These are phyloP conservation scores for Penicillium subrubescens DNA, from an alignment of 495 filamentous ascomycete genomes.

Conservation along the genomic window DNA sequence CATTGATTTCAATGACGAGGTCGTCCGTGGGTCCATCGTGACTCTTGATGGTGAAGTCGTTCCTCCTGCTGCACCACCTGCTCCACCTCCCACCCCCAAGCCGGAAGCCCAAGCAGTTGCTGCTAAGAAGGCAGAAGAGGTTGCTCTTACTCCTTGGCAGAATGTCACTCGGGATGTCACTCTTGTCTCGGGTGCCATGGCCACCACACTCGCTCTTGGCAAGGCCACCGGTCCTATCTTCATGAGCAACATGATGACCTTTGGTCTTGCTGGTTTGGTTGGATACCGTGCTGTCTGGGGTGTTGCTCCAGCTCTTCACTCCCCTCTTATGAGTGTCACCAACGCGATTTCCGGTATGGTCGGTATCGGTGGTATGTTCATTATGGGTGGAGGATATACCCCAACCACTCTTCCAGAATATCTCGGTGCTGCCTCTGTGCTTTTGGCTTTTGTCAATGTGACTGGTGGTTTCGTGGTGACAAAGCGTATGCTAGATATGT, in stretches of 20 bases:
- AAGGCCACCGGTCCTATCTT: conserved; percentile 77
- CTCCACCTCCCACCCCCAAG: conserved; percentile 65
- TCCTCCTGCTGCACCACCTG: conserved; percentile 68
- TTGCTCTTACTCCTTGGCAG: conserved; percentile 76
- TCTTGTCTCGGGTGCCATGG: conserved; percentile 71
- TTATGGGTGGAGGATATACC: conserved; percentile 73
- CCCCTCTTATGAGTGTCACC: conserved; percentile 82
- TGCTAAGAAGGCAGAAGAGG: conserved; percentile 55
- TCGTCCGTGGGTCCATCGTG: conserved; percentile 77
- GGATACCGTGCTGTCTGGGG: conserved; percentile 84
- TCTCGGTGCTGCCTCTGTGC: conserved; percentile 74
- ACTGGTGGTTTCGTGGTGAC: conserved; percentile 82
- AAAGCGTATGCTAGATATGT: conserved; percentile 92
- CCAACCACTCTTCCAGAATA: conserved; percentile 75
- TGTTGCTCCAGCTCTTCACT: conserved; percentile 73
- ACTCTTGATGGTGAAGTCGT: conserved; percentile 72
- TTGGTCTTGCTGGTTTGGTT: conserved; percentile 74
- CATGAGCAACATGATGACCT: conserved; percentile 81
- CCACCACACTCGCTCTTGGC: conserved; percentile 67
- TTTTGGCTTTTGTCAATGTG: conserved; percentile 80
- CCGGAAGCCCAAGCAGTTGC: conserved; percentile 46
- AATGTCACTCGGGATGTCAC: conserved; percentile 71
- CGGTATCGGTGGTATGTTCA: conserved; percentile 78
- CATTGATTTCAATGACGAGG: conserved; percentile 75
- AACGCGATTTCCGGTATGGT: conserved; percentile 88